Conservation (phyloP, 306 rosid species). For the Quercus gilva region DNA sequence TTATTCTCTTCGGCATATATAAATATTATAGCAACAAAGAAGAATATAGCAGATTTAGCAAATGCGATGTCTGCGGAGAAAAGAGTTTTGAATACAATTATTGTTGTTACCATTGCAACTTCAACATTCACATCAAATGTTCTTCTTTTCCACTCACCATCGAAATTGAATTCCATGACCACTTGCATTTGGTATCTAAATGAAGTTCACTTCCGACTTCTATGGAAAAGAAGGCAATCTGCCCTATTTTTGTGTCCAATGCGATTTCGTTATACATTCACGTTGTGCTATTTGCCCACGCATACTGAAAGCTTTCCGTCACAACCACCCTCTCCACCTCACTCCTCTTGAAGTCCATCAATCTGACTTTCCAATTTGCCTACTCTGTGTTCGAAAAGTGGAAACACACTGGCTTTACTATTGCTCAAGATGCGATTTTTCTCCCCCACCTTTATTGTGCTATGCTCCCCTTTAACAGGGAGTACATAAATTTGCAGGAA, state of each 20-base stretch:
- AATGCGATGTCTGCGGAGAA: too few species aligned
- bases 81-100: not conserved
- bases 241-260: not conserved
- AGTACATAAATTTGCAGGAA: not conserved
- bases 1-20: too few species aligned
- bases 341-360: not conserved
- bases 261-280: too few species aligned
- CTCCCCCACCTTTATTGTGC: not conserved
- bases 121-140: not conserved
- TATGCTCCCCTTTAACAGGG: rapidly evolving
- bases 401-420: not conserved
- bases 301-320: not conserved
- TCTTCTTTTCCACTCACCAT: not conserved
- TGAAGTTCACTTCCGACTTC: not conserved
- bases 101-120: not conserved
- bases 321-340: not conserved
- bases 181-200: not conserved
- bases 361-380: not conserved
- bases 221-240: not conserved
- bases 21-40: too few species aligned
- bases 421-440: not conserved
- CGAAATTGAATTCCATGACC: not conserved
- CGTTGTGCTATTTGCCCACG: not conserved
- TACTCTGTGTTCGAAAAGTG: not conserved
- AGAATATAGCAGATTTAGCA: too few species aligned